Base-by-base conservation (phyloP, 345 rosid genomes). In the Camelina sativa region DNA sequence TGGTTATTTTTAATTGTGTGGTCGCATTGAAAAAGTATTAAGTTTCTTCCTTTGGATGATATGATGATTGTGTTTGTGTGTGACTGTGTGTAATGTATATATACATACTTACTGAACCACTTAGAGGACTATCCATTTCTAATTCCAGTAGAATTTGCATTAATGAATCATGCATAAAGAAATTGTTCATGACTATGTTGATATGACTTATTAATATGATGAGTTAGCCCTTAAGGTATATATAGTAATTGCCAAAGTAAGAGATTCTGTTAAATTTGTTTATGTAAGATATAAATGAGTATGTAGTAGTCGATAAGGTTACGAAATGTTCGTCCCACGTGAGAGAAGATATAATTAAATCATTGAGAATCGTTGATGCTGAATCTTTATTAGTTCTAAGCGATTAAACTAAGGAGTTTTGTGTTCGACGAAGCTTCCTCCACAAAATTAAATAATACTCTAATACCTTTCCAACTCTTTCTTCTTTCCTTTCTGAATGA, bases 401-500 rank as follows among this genome's bases (percentile, higher is more conserved):
- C 41, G n/a, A 47, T 46, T 74, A 46, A 11, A 59, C 48, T 37
- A 75, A 67, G 20, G 9, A 40, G 23, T 37, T 28, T 11, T 66
- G 9, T 67, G 62, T 60, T 68, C 48, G 32, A 52, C 20, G 79
- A 75, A 68, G 74, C 74, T 67, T 75, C 79, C 68, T 75, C 23
- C 17, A 73, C 64, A 38, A n/a, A 46, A 22, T 56, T n/a, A 74
- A 56, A 7, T 58, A 58, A 23, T 74, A 50, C 16, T 74, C 35
- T 58, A 37, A 66, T 48, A 74, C 66, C 53, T 66, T 66, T 66
- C 67, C 72, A 66, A 68, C 53, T 58, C 58, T 59, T 60, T 37
- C 32, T 73, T 65, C 65, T 65, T 28, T 55, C 55, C 40, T 73
- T 56, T 73, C 48, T 74, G 51, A 40, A 75, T 52, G 63, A 75